Evolutionary conservation across 768 basidiomycete genomes (phyloP), one percentile per base, ranked within the genome.

Genomic region (Amanita polypyramis): DNA sequence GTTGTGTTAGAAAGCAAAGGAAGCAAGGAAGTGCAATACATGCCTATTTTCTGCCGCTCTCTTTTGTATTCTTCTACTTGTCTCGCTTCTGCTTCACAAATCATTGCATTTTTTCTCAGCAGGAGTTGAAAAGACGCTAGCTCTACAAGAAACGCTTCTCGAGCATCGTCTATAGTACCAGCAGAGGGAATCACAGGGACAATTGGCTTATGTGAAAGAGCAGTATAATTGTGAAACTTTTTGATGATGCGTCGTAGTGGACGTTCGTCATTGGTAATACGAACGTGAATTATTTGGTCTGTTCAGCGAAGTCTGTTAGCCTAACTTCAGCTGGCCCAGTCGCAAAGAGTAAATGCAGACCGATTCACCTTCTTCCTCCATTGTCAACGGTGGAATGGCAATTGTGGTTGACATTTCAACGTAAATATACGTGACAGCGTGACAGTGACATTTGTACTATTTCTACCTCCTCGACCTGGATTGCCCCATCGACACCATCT

Each of bases 21-120:
- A 23, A 35, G 21, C 21, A 43, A 36, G 25, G 38, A 9, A 34
- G 5, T 34, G 17, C 25, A 38, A 53, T 39, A 70, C 77, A 38
- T 59, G 85, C 89, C 85, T 57, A 90, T 85, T 52, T 76, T 65
- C 55, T 76, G 72, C 41, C 76, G 75, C 56, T 88, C 86, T 37
- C 74, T 69, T 55, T 87, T 75, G 58, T 92, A 92, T 60, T 89
- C 82, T 56, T 87, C 80, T 1, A 90, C 88, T 65, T 92, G 87
- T 56, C 88, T 72, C 45, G 77, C 75, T 66, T 92, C 89, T 6
- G 88, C 90, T 58, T 90, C 82, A 56, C 86, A 90, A 38, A 88
- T 80, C 79, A 91, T 85, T 30, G 72, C 68, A 54, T 77, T 84
- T 65, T 91, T 92, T 67, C 82, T 77, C 54, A 92, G 66, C 47